Percentiles rank a stretch among this genome's conserved stretches.
Evolutionary conservation across 2,329 filamentous ascomycete species (phyloP).

Genomic region (Clonostachys rhizophaga): DNA sequence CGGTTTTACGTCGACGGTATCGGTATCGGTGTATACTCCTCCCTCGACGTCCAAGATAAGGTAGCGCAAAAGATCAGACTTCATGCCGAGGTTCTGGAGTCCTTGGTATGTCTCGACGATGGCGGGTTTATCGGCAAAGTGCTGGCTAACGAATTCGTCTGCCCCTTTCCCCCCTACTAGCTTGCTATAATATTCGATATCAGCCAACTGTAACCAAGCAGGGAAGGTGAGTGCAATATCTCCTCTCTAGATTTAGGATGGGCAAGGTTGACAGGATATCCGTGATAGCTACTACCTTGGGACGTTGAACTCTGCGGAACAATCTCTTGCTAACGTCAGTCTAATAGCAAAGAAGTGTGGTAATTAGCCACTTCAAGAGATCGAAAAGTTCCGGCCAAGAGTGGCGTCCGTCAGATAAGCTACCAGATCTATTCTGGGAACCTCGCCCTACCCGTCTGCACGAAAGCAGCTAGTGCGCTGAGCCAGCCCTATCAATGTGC

Average conservation of each 20-base stretch:
- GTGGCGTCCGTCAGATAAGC: not conserved
- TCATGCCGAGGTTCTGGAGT: constrained; percentile 13
- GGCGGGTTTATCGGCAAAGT: constrained; percentile 11
- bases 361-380: not conserved
- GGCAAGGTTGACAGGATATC: too few species aligned
- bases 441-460: too few species aligned
- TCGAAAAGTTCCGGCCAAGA: not conserved
- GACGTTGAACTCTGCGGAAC: too few species aligned
- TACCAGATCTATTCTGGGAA: too few species aligned
- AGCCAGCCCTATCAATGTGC: too few species aligned
- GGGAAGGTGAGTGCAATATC: too few species aligned
- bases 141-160: constrained; percentile 13
- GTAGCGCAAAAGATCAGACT: constrained; percentile 19
- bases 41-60: constrained; percentile 17
- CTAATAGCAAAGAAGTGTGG: not conserved
- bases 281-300: too few species aligned
- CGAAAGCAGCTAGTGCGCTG: too few species aligned
- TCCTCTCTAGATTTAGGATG: too few species aligned
- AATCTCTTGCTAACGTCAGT: too few species aligned
- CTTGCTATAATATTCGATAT: constrained; percentile 3
- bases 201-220: too few species aligned
- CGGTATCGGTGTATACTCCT: constrained; percentile 20
- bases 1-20: constrained; percentile 49
- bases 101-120: constrained; percentile 1
- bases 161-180: constrained; percentile 14